Base-by-base conservation (phyloP, 176 grass and related monocot genomes). In the Paspalum notatum region DNA sequence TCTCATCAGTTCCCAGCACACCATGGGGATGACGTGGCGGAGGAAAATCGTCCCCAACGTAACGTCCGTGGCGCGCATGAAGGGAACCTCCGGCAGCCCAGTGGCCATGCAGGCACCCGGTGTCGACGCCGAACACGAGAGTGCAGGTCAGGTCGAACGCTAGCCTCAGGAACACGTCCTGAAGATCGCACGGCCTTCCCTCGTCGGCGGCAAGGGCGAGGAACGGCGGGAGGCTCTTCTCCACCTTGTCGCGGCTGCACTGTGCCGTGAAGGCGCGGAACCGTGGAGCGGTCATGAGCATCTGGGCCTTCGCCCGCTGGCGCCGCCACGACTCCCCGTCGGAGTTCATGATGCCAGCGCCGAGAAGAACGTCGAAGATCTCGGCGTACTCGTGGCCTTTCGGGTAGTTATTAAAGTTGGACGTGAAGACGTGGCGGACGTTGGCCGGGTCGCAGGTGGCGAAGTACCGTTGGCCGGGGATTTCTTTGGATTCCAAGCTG, bases 111-210 rank as follows among this genome's bases (percentile, higher is more conserved):
- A 94, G 82, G 59, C 79, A 91, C 12, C 69, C 48, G 0, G 89
- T 59, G 45, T 94, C 89, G 42, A 89, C 66, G 82, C 92, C 92
- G 37, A 91, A 91, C 9, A 91, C 67, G 43, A 94, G 71, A 18
- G 44, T 39, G 45, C 57, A 84, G 1, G 80, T 89, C 53, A 72
- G 10, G 52, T 55, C 7, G 52, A 55, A 55, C 52, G 52, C 1
- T 0, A n/a, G 3, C 52, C 52, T 55, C 17, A n/a, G 52, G 52
- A 55, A 55, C 7, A 55, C 7, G 52, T 55, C 52, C 52, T 55
- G 52, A 16, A 94, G 45, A 59, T 94, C 86, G 21, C 90, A 71
- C 32, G 5, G 50, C 6, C 18, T 7, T 8, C 50, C 46, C 3
- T 44, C 26, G 27, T 68, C 26, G 0, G 85, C 86, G 0, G 79